These are phyloP conservation scores for Monosporozyma unispora DNA, from an alignment of 805 yeast genomes.

Conservation along the genomic window DNA sequence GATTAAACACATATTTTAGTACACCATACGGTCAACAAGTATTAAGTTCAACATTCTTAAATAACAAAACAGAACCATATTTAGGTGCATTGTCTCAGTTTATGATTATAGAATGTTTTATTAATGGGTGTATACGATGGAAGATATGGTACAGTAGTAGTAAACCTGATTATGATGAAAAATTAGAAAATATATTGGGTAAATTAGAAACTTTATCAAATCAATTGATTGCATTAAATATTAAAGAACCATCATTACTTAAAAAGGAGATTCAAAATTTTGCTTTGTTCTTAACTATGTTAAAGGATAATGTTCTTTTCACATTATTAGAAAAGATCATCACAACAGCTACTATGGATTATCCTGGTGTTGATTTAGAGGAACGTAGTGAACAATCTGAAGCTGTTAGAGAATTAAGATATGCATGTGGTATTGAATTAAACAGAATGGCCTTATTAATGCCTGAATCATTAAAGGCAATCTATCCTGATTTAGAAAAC, in stretches of 20 bases:
- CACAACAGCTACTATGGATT: constrained; percentile 75
- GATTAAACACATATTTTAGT: constrained; percentile 65
- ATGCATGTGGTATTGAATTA: constrained; percentile 89
- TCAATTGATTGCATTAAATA: constrained; percentile 61
- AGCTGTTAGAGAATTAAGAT: constrained; percentile 74
- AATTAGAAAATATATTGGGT: constrained; percentile 42
- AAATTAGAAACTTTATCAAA: constrained; percentile 65
- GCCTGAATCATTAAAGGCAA: constrained; percentile 81
- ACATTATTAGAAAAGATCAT: constrained; percentile 75
- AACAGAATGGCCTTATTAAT: constrained; percentile 89
- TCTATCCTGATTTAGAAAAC: constrained; percentile 71
- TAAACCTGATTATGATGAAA: constrained; percentile 36
- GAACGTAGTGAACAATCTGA: constrained; percentile 66
- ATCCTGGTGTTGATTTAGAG: constrained; percentile 45
- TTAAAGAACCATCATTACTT: constrained; percentile 70
- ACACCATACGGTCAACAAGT: constrained; percentile 61
- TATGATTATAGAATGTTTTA: constrained; percentile 77
- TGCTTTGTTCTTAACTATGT: constrained; percentile 86
- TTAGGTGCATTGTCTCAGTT: constrained; percentile 74
- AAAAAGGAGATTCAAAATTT: constrained; percentile 84
- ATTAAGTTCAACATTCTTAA: constrained; percentile 44
- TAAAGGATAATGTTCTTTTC: constrained; percentile 77
- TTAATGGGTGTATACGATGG: constrained; percentile 93
- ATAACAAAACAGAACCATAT: constrained; percentile 56
- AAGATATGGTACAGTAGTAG: constrained; percentile 63